Conservation (phyloP, 169 alveolate species). For the Cryptosporidium viatorum region DNA sequence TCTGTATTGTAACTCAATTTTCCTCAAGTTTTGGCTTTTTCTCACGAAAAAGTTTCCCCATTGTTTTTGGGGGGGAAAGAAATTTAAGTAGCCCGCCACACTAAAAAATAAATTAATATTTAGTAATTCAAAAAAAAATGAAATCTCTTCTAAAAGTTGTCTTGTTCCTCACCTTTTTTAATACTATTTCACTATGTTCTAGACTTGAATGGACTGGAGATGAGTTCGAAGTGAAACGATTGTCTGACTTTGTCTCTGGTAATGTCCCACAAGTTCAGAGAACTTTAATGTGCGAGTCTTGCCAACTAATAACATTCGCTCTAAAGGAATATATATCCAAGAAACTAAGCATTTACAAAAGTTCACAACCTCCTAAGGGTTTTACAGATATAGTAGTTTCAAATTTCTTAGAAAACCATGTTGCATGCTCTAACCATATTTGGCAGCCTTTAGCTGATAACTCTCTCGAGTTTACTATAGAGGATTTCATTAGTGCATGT, state of each 20-base stretch:
- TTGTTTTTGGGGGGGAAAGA: neutral
- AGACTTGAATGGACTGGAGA: slow-evolving; percentile 49
- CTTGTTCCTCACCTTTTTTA: neutral
- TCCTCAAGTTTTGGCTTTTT: neutral
- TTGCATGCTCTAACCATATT: slow-evolving; percentile 65
- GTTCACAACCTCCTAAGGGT: slow-evolving; percentile 61
- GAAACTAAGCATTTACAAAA: slow-evolving; percentile 31
- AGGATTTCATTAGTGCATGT: slow-evolving; percentile 36
- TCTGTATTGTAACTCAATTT: neutral
- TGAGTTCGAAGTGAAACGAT: slow-evolving; percentile 37
- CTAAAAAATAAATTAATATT: neutral
- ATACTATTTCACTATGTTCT: slow-evolving; percentile 8
- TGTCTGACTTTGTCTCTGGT: slow-evolving; percentile 2
- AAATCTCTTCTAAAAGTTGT: neutral
- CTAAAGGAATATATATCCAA: slow-evolving; percentile 14
- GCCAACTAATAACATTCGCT: slow-evolving; percentile 60
- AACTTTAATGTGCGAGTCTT: slow-evolving; percentile 52
- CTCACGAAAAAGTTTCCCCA: neutral
- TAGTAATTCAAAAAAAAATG: neutral
- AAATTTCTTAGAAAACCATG: slow-evolving; percentile 65
- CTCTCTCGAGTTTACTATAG: slow-evolving; percentile 47
- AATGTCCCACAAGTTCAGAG: neutral
- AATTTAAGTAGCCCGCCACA: neutral
- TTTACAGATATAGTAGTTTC: slow-evolving; percentile 40
- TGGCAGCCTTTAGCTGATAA: slow-evolving; percentile 74